These are phyloP conservation scores for Monotropa hypopitys DNA, from an alignment of 179 eudicot species.

Conservation along the genomic window DNA sequence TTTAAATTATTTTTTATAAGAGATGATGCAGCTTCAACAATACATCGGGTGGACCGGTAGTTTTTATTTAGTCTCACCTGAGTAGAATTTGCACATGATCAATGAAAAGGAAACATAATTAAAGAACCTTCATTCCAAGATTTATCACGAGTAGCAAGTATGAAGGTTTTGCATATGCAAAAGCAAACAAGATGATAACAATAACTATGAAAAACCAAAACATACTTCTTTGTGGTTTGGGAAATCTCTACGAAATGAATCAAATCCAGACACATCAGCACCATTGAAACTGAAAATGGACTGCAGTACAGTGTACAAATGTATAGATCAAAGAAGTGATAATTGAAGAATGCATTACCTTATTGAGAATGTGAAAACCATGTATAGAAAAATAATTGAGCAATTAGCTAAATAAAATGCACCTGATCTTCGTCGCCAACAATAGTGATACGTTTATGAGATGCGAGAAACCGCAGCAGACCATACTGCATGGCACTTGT, in stretches of 20 bases:
- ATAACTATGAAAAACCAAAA: constrained; percentile 7
- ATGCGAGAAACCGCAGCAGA: constrained; percentile 55
- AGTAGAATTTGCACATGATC: neutral
- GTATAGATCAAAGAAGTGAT: neutral
- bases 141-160: neutral
- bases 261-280: constrained; percentile 78
- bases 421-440: constrained; percentile 99
- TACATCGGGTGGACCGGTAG: constrained; percentile 82
- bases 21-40: constrained; percentile 85
- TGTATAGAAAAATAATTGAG: neutral
- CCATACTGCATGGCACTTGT: constrained; percentile 85
- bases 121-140: neutral
- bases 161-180: neutral
- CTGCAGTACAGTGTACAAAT: constrained; percentile 30
- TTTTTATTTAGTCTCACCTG: constrained; percentile 68
- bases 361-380: neutral
- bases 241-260: constrained; percentile 79
- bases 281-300: constrained; percentile 93
- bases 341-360: neutral
- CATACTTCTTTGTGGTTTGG: constrained; percentile 69
- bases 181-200: neutral
- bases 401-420: constrained; percentile 1
- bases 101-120: constrained; percentile 3
- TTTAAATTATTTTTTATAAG: constrained; percentile 56
- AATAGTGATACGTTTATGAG: constrained; percentile 70